These are phyloP conservation scores for Cryptococcus hybrid DNA, from an alignment of 1,284 basidiomycete species.

Conservation along the genomic window DNA sequence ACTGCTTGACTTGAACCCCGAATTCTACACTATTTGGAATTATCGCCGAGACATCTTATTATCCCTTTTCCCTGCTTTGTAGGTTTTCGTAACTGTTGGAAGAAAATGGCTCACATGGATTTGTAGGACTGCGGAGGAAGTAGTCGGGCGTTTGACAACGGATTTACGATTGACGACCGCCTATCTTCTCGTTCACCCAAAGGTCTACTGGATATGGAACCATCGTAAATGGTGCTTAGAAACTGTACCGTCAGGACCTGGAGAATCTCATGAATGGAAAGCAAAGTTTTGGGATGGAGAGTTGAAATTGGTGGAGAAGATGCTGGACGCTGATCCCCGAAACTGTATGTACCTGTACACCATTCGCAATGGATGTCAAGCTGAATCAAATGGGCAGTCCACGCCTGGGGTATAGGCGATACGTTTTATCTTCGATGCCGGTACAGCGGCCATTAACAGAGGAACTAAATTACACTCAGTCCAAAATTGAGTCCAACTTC, in stretches of 20 bases:
- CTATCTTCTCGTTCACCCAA: slow-evolving; percentile 78
- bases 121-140: slow-evolving; percentile 60
- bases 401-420: slow-evolving; percentile 89
- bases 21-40: slow-evolving; percentile 93
- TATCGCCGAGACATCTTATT: slow-evolving; percentile 76
- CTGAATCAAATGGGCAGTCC: slow-evolving; percentile 58
- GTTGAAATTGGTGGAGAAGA: slow-evolving; percentile 78
- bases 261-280: slow-evolving; percentile 60
- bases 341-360: slow-evolving; percentile 67
- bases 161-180: slow-evolving; percentile 79
- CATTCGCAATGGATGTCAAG: background rate
- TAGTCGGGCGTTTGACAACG: slow-evolving; percentile 63
- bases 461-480: slow-evolving; percentile 78
- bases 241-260: slow-evolving; percentile 70
- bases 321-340: slow-evolving; percentile 80
- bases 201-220: slow-evolving; percentile 97
- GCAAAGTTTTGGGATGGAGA: slow-evolving; percentile 77
- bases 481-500: slow-evolving; percentile 92
- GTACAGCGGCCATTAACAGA: slow-evolving; percentile 44
- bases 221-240: slow-evolving; percentile 91
- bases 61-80: slow-evolving; percentile 69
- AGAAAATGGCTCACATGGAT: background rate
- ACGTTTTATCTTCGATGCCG: slow-evolving; percentile 70
- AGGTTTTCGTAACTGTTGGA: slow-evolving; percentile 14
- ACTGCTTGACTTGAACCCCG: slow-evolving; percentile 77